Evolutionary conservation across 345 rosid genomes (phyloP), one percentile per base, ranked within the genome.

Genomic region (Eucalyptus lansdowneana): DNA sequence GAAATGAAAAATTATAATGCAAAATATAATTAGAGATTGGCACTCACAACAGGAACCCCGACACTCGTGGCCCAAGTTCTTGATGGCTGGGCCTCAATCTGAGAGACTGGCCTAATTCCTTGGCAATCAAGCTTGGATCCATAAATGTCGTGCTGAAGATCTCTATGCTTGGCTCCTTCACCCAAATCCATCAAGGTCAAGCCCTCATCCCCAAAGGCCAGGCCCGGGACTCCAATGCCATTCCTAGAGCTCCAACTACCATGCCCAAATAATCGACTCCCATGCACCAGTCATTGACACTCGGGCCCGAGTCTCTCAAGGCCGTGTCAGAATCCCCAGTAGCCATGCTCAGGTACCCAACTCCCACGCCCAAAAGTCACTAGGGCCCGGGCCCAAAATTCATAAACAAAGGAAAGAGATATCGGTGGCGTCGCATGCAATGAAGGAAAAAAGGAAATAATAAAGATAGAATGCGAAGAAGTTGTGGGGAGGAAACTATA

Each of bases 11-110:
- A 8, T n/a, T 67, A 7, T 67, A 0, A n/a, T 67, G 3, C 80
- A 31, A 67, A 67, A 67, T 31, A 67, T 4, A 31, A 31, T 4
- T 67, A 31, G 11, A 31, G 3, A 67, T 15, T 4, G 11, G 21
- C 4, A 11, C 80, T 67, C 4, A 10, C 0, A 24, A 56, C 3
- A 0, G 13, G 6, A 56, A 22, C 29, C 13, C 29, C 9, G 0
- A 56, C 29, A 56, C 62, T 56, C 13, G 3, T 24, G 62, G 62
- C 62, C 62, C 21, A 24, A 56, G 29, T 56, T 34, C 80, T 34
- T 10, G 80, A 11, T 56, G 13, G 62, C 0, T 12, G 2, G 67
- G 13, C 13, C 15, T 60, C 67, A 60, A 0, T 60, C 15, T 14
- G 0, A 60, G 0, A 60, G 67, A 60, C 14, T 12, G n/a, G 15